These are phyloP conservation scores for Apiotrichum laibachii DNA, from an alignment of 1,284 basidiomycete genomes.

Conservation along the genomic window DNA sequence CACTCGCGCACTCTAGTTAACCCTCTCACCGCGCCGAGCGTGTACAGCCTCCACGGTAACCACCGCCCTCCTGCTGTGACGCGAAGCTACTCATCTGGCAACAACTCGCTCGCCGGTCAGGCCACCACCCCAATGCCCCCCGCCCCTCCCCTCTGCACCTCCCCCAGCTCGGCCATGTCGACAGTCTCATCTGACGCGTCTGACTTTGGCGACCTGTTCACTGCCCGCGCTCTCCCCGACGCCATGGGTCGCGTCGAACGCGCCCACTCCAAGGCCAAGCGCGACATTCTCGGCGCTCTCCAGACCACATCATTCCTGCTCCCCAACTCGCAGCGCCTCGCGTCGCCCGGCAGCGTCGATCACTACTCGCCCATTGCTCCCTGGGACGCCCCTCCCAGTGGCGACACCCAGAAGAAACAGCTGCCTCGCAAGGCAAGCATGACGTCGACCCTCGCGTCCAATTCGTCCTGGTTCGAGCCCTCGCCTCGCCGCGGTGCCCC, in stretches of 20 bases:
- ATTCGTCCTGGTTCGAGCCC: constrained; percentile 21
- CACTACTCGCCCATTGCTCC: constrained; percentile 26
- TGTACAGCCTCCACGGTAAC: neutral
- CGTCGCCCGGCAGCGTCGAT: constrained; percentile 23
- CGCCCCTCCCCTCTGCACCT: neutral
- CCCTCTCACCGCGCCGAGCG: neutral
- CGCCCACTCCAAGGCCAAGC: neutral
- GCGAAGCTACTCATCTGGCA: neutral
- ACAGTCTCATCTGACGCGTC: constrained; percentile 3
- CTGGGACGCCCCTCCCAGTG: constrained; percentile 23
- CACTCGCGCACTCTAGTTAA: neutral
- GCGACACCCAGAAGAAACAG: neutral
- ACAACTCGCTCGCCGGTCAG: neutral
- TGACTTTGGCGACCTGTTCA: constrained; percentile 13
- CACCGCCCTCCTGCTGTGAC: neutral
- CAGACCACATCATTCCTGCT: neutral
- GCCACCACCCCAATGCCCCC: neutral
- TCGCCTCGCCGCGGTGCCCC: constrained; percentile 16
- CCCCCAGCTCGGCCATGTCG: constrained; percentile 1
- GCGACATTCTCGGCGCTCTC: neutral
- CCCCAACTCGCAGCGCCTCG: constrained; percentile 11
- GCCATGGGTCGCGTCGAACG: neutral
- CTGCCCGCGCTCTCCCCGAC: constrained; percentile 4
- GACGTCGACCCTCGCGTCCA: neutral
- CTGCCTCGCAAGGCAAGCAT: neutral